These are phyloP conservation scores for Boletus subparvulus DNA, from an alignment of 768 basidiomycete genomes.

Conservation along the genomic window DNA sequence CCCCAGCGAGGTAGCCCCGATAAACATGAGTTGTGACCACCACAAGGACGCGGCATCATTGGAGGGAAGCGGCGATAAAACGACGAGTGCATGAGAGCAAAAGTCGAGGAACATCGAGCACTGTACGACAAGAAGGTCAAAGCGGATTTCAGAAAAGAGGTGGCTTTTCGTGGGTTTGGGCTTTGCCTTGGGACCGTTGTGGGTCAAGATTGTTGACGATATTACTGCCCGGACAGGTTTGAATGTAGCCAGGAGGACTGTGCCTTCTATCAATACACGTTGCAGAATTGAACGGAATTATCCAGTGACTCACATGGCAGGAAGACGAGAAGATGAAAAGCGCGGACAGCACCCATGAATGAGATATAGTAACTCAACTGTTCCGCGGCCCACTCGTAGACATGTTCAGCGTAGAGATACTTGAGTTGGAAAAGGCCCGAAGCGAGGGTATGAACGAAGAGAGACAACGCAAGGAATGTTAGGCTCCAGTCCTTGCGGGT, in stretches of 20 bases:
- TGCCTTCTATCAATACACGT: slow-evolving; percentile 27
- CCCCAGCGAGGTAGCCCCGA: slow-evolving; percentile 58
- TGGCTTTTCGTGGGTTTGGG: slow-evolving; percentile 45
- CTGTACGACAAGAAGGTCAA: slow-evolving; percentile 67
- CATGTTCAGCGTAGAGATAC: slow-evolving; percentile 74
- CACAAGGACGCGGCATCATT: slow-evolving; percentile 11
- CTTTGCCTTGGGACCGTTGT: slow-evolving; percentile 34
- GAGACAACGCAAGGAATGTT: slow-evolving; percentile 59
- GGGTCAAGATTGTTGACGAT: slow-evolving; percentile 4
- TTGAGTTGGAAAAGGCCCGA: slow-evolving; percentile 74
- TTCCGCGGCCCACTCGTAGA: slow-evolving; percentile 66
- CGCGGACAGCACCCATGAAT: slow-evolving; percentile 61
- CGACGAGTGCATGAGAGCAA: slow-evolving; percentile 60
- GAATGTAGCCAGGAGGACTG: slow-evolving; percentile 62
- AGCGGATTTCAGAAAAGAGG: slow-evolving; percentile 59
- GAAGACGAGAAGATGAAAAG: slow-evolving; percentile 62
- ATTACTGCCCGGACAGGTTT: slow-evolving; percentile 42
- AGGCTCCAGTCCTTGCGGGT: slow-evolving; percentile 70
- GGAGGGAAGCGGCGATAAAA: slow-evolving; percentile 50
- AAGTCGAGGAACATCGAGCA: slow-evolving; percentile 68
- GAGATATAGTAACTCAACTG: slow-evolving; percentile 78
- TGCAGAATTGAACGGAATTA: slow-evolving; percentile 27
- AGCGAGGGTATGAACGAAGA: slow-evolving; percentile 66
- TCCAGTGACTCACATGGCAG: slow-evolving; percentile 56
- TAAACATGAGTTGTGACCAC: slow-evolving; percentile 47